Conservation (phyloP, 768 basidiomycete species). For the Aureoboletus auriporus region DNA sequence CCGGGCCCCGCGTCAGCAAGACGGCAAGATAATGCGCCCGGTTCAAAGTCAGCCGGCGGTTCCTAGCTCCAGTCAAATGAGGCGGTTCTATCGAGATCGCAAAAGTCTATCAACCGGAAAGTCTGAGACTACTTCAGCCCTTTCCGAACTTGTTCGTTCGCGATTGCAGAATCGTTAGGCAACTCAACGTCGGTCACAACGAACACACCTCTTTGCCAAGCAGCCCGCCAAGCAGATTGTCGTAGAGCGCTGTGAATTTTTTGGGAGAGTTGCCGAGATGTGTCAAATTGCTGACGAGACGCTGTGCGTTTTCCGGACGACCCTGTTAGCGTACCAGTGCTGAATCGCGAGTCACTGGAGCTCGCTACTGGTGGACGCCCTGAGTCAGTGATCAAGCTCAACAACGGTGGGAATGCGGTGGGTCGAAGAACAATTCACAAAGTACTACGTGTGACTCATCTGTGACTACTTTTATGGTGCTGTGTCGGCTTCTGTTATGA, state of each 20-base stretch:
- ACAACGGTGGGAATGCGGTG: too few relatives aligned
- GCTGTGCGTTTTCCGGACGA: slow-evolving; percentile 7
- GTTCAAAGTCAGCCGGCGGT: slow-evolving; percentile 24
- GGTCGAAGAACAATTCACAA: too few relatives aligned
- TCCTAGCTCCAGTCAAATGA: too few relatives aligned
- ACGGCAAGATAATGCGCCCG: slow-evolving; percentile 13
- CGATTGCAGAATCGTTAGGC: neutral
- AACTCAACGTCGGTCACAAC: neutral
- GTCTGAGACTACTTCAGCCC: too few relatives aligned
- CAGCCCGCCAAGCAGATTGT: neutral
- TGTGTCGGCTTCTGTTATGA: too few relatives aligned
- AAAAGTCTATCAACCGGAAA: slow-evolving; percentile 1
- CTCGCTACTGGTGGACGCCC: too few relatives aligned
- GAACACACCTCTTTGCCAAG: neutral
- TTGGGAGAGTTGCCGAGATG: slow-evolving; percentile 8
- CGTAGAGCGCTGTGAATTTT: slow-evolving; percentile 2
- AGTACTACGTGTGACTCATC: too few relatives aligned
- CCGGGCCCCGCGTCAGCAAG: slow-evolving; percentile 12
- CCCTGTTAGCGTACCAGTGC: slow-evolving; percentile 5
- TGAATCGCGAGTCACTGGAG: too few relatives aligned
- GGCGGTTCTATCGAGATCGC: neutral
- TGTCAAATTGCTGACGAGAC: slow-evolving; percentile 23
- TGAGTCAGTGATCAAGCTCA: too few relatives aligned
- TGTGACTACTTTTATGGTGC: too few relatives aligned
- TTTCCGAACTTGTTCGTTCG: neutral